Evolutionary conservation across 495 filamentous ascomycete genomes (phyloP), one percentile per base, ranked within the genome.

Genomic region (Hyaloscypha finlandica): DNA sequence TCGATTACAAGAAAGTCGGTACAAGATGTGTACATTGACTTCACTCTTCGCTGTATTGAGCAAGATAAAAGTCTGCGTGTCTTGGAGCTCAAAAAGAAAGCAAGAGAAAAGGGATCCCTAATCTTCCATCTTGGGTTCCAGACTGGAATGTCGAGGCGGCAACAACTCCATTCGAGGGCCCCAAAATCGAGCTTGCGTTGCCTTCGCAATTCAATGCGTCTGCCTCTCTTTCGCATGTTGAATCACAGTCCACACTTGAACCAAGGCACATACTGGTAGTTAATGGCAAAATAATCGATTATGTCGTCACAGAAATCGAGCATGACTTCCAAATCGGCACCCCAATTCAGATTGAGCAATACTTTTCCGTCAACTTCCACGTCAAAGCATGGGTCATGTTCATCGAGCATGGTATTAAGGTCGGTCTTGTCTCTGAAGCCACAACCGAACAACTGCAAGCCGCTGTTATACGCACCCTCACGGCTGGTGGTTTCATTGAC

Each of bases 61-160:
- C 19, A 11, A 31, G 56, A 35, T 35, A 5, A 35, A 5, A 20
- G 20, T 37, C 16, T 59, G 20, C 9, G 56, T 5, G 56, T 59
- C 6, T 35, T 59, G 30, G 30, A 31, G n/a, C 20, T 59, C 31
- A 59, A 12, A 59, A 59, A 33, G 56, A 59, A 35, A 59, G 30
- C 30, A 20, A 31, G 6, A 59, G 6, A 4, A 59, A 16, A 35
- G 56, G 30, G 9, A 59, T 59, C 16, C 30, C 56, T 6, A 29
- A 59, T n/a, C 30, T 59, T 6, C 56, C 56, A 59, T 31, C 56
- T 59, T 59, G 56, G 56, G 56, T 59, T 31, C 56, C 56, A 32
- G 56, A 59, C 56, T 59, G 56, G 56, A 59, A 29, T 35, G 31
- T 59, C 25, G 56, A 59, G 35, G 56, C 5, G 19, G 6, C 8